phyloP scores from a whole-genome alignment of 2,329 filamentous ascomycete genomes.

The Ceratocystis lukuohia region DNA sequence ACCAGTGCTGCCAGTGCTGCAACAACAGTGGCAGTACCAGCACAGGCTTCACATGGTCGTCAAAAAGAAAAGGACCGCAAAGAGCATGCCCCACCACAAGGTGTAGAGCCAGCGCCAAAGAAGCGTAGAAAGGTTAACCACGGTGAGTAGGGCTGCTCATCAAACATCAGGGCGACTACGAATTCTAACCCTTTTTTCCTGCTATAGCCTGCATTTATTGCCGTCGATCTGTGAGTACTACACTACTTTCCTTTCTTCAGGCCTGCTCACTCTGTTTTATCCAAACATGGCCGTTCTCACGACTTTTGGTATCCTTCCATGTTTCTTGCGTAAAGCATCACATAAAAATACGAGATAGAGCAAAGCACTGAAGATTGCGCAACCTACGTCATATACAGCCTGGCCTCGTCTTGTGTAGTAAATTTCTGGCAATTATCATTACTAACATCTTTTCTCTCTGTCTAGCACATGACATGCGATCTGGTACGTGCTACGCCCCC shows the following conservation, averaged over 20 bases:
- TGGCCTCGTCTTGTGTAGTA: background rate
- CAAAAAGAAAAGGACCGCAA: conserved; percentile 13
- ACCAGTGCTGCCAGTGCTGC: background rate
- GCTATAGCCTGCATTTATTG: conserved; percentile 73
- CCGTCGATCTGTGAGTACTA: conserved; percentile 67
- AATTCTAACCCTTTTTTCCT: conserved; percentile 25
- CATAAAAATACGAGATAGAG: background rate
- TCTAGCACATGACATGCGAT: conserved; percentile 82
- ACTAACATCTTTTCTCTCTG: conserved; percentile 12
- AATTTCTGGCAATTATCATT: background rate
- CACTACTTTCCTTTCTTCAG: background rate
- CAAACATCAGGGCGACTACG: conserved; percentile 14
- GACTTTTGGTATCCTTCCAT: background rate
- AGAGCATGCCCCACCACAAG: conserved; percentile 4
- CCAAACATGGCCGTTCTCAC: background rate
- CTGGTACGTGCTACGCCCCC: conserved; percentile 47
- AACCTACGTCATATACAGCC: background rate
- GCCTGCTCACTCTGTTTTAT: background rate
- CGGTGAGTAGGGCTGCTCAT: conserved; percentile 41
- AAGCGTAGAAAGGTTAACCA: conserved; percentile 84
- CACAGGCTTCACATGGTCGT: background rate
- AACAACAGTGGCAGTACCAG: background rate
- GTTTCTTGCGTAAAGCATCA: background rate
- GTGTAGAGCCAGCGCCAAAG: conserved; percentile 37
- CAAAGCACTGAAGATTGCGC: background rate